Evolutionary conservation across 495 filamentous ascomycete genomes (phyloP), one percentile per base, ranked within the genome.

Genomic region (Penicillium crystallinum): DNA sequence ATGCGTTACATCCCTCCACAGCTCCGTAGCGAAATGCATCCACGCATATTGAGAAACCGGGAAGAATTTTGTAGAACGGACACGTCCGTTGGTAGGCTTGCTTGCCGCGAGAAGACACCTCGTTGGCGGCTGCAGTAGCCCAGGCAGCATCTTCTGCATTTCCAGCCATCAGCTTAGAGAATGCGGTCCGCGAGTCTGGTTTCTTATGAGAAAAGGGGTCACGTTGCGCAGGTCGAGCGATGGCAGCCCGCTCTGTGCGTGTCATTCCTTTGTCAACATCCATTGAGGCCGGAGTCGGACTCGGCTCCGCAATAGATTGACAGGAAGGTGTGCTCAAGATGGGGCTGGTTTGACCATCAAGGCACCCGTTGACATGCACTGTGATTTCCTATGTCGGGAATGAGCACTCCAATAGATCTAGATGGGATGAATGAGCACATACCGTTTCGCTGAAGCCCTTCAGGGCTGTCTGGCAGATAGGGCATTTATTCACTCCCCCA

Each of bases 41-140:
- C 4, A 98, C 93, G 48, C 89, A 91, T 54, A 97, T 95, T 46
- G 79, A 87, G 53, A 97, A 87, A 1, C 89, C 89, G 2, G 90
- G 89, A 68, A 99, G 80, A 52, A 97, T 95, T 67, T 99, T 99
- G 73, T 97, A 99, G 63, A 98, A 99, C 0, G 93, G 93, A 65
- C 93, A 99, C 1, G 88, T 95, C 45, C 95, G 79, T 60, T 90
- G 78, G 65, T 90, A 91, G 1, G 92, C 85, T 36, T 88, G 88
- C 66, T 91, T 96, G n/a, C 93, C 93, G 19, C 89, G 79, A 6
- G 89, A 84, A 2, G 83, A 78, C 5, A 79, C 70, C 64, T 96
- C 89, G 0, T 87, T 77, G 18, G 90, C 88, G 4, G 92, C 89
- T 14, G 93, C 92, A 4, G 77, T 79, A 2, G 89, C 83, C 95